Percentiles rank a stretch among this genome's conserved stretches.
Conservation (phyloP, 2,329 filamentous ascomycete species). For the Claviceps digitariae region DNA sequence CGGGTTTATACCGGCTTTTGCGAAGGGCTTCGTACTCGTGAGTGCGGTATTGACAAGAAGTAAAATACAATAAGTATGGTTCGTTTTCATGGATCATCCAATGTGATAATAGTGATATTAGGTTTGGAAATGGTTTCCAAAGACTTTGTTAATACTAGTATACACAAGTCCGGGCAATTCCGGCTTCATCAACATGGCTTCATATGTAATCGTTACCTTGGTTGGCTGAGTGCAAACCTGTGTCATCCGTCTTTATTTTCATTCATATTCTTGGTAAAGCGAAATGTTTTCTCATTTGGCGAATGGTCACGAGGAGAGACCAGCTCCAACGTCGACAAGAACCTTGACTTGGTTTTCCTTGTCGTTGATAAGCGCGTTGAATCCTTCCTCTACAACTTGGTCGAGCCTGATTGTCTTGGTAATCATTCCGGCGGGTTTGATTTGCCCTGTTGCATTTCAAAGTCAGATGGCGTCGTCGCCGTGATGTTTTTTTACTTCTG, state of each 20-base stretch:
- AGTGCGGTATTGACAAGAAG: no score
- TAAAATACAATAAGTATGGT: no score
- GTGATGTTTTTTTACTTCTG: no score
- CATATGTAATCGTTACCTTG: background rate
- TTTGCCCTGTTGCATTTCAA: slow-evolving; percentile 21
- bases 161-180: background rate
- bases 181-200: background rate
- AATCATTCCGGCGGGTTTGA: slow-evolving; percentile 45
- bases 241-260: background rate
- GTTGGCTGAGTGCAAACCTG: background rate
- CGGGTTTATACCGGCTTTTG: no score
- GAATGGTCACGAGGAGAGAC: background rate
- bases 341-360: slow-evolving; percentile 52
- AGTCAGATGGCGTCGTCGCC: background rate
- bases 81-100: no score
- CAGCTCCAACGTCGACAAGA: slow-evolving; percentile 30
- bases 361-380: slow-evolving; percentile 41
- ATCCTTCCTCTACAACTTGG: slow-evolving; percentile 42
- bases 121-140: background rate
- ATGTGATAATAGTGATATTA: no score
- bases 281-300: background rate
- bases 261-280: background rate
- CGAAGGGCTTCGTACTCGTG: no score
- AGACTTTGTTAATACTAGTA: background rate
- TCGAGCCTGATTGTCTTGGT: slow-evolving; percentile 43